Conservation (phyloP, 768 basidiomycete species). For the Rhizopogon rudus region DNA sequence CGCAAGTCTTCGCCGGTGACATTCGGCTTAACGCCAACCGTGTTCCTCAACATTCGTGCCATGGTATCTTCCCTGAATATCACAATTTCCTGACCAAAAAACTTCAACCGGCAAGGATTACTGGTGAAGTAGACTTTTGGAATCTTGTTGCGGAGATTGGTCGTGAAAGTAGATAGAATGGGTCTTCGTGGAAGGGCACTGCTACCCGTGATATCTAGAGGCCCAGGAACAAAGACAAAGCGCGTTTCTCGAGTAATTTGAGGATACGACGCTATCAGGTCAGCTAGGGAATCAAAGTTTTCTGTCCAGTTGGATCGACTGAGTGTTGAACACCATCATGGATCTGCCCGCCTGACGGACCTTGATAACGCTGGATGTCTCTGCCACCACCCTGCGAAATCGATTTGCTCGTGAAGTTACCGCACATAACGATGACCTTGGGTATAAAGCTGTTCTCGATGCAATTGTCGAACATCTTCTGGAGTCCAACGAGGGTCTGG, state of each 20-base stretch:
- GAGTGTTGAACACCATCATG: background rate
- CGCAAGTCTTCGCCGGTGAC: constrained; percentile 77
- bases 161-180: constrained; percentile 69
- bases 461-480: constrained; percentile 86
- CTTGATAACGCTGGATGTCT: constrained; percentile 82
- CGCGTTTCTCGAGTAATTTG: constrained; percentile 73
- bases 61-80: constrained; percentile 91
- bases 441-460: constrained; percentile 86
- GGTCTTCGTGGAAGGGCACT: constrained; percentile 77
- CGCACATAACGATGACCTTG: constrained; percentile 86
- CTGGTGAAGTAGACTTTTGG: constrained; percentile 80
- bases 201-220: constrained; percentile 82
- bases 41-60: constrained; percentile 89
- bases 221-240: constrained; percentile 94
- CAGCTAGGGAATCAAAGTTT: constrained; percentile 82
- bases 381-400: constrained; percentile 73
- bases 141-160: constrained; percentile 64
- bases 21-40: constrained; percentile 83
- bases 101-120: constrained; percentile 93
- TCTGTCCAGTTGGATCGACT: constrained; percentile 41
- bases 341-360: constrained; percentile 31
- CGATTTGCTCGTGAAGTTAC: constrained; percentile 87
- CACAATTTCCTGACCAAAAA: constrained; percentile 94
- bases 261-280: constrained; percentile 80
- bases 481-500: constrained; percentile 71